These are phyloP conservation scores for Sugiyamaella americana DNA, from an alignment of 805 yeast species.

Conservation along the genomic window DNA sequence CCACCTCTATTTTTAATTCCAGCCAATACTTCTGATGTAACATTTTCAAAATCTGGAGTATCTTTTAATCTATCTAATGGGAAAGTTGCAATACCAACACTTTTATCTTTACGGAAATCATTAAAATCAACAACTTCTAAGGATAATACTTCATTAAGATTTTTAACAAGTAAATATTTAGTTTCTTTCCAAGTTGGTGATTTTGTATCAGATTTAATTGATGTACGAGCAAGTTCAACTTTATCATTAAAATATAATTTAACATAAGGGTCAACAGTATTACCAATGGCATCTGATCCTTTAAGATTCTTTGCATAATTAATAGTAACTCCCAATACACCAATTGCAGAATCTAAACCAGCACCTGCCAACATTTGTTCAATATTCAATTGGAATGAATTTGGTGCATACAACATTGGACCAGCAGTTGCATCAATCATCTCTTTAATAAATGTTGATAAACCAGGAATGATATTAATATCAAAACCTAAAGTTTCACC, in stretches of 20 bases:
- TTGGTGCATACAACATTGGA: constrained; percentile 81
- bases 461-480: constrained; percentile 78
- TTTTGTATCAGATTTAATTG: constrained; percentile 57
- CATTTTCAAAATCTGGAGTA: constrained; percentile 40
- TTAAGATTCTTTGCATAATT: constrained; percentile 62
- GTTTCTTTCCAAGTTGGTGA: constrained; percentile 84
- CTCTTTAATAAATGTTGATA: constrained; percentile 72
- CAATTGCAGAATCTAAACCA: constrained; percentile 73
- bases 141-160: constrained; percentile 76
- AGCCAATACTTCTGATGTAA: constrained; percentile 55
- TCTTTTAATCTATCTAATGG: constrained; percentile 63
- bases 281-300: constrained; percentile 63
- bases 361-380: constrained; percentile 86
- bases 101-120: constrained; percentile 68
- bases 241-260: constrained; percentile 56
- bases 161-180: constrained; percentile 57
- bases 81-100: constrained; percentile 68
- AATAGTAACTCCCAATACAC: constrained; percentile 68
- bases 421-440: constrained; percentile 84
- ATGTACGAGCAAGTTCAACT: constrained; percentile 58
- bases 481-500: constrained; percentile 85
- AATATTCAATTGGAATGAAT: constrained; percentile 86
- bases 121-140: constrained; percentile 72
- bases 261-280: constrained; percentile 87
- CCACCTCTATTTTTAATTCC: constrained; percentile 82